Evolutionary conservation across 306 rosid genomes (phyloP).

Genomic region (Luffa aegyptiaca): DNA sequence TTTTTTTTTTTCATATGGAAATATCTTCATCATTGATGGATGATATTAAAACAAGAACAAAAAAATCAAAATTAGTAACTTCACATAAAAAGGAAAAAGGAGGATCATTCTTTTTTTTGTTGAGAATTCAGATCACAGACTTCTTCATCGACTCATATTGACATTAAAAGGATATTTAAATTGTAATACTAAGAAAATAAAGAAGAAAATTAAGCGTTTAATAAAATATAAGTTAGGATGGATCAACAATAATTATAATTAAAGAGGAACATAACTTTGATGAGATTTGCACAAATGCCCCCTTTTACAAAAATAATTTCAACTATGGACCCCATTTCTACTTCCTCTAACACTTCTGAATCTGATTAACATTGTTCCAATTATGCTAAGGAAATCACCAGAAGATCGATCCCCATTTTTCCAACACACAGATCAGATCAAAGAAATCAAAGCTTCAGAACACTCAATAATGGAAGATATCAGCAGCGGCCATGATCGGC

Average conservation of each 20-base stretch:
- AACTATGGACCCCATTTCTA: background rate
- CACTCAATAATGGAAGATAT: slow-evolving; percentile 41
- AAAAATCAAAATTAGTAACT: background rate
- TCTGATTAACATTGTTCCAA: background rate
- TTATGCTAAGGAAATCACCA: background rate
- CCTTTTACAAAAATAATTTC: background rate
- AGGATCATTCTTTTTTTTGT: no score
- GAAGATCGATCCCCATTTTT: background rate
- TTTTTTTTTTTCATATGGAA: background rate
- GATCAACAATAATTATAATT: background rate
- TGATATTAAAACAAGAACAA: background rate
- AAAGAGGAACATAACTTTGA: background rate
- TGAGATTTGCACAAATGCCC: background rate
- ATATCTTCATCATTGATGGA: background rate
- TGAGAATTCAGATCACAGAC: no score
- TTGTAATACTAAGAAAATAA: background rate
- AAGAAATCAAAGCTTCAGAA: background rate
- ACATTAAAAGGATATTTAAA: no score
- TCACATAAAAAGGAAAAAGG: no score
- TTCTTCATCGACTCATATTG: no score
- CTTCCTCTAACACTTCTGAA: background rate
- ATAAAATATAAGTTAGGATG: background rate
- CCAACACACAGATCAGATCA: background rate
- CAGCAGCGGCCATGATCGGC: slow-evolving; percentile 59
- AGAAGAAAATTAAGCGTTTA: background rate